Evolutionary conservation across 306 rosid genomes (phyloP).

Genomic region (Cucumis cinereus): DNA sequence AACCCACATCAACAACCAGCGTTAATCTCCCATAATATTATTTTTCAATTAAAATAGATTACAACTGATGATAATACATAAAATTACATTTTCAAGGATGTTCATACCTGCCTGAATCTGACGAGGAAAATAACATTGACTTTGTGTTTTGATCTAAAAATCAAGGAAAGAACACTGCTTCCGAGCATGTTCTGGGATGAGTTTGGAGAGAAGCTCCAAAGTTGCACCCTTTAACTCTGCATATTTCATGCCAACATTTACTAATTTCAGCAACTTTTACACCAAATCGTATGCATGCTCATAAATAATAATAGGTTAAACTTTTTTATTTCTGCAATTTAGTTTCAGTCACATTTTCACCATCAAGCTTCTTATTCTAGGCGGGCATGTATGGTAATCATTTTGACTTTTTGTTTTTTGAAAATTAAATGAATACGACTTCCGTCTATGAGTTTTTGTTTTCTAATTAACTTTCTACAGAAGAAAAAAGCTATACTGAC

Average conservation of each 20-base stretch:
- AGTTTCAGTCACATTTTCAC: neutral
- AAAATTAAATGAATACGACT: too few relatives aligned
- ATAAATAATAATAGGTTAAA: neutral
- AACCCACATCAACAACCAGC: neutral
- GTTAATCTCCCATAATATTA: neutral
- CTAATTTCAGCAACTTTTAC: neutral
- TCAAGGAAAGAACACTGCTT: slow-evolving; percentile 45
- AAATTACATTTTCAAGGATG: neutral
- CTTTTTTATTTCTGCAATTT: neutral
- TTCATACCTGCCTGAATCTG: neutral
- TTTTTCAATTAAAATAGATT: neutral
- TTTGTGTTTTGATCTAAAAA: slow-evolving; percentile 13
- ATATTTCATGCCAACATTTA: neutral
- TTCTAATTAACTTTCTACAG: too few relatives aligned
- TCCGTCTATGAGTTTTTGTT: too few relatives aligned
- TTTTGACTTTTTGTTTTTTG: too few relatives aligned
- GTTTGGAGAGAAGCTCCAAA: slow-evolving; percentile 37
- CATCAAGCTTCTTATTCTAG: neutral
- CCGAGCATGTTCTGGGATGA: slow-evolving; percentile 52
- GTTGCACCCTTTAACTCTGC: slow-evolving; percentile 55
- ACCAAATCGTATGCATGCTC: neutral
- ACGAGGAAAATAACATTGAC: neutral
- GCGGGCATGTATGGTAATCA: too few relatives aligned
- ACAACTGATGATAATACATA: neutral
- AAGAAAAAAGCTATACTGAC: too few relatives aligned